Evolutionary conservation across 2,329 filamentous ascomycete species (phyloP).

Genomic region (Trichoderma sp.): DNA sequence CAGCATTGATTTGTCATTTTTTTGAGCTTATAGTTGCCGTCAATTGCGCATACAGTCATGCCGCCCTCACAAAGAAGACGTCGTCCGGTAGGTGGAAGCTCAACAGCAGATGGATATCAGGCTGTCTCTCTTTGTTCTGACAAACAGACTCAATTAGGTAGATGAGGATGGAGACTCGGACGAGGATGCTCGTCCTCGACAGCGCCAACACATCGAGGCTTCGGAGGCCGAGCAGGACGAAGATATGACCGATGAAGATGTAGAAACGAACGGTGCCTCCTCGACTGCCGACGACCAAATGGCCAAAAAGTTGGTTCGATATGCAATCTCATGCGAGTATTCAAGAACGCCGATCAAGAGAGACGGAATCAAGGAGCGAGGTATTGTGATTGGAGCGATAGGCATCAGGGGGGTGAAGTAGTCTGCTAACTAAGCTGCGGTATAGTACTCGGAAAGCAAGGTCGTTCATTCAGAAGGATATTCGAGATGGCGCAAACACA

Average conservation of each 20-base stretch:
- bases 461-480: slow-evolving; percentile 69
- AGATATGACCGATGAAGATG: slow-evolving; percentile 33
- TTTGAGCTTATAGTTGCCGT: not conserved
- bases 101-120: not conserved
- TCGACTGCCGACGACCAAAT: slow-evolving; percentile 49
- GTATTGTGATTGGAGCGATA: slow-evolving; percentile 33
- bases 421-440: not conserved
- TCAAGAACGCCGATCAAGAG: slow-evolving; percentile 58
- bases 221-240: slow-evolving; percentile 40
- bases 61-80: slow-evolving; percentile 33
- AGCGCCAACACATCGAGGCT: slow-evolving; percentile 30
- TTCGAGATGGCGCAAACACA: slow-evolving; percentile 74
- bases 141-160: slow-evolving; percentile 19
- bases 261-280: slow-evolving; percentile 24
- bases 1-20: not conserved
- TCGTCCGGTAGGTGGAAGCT: slow-evolving; percentile 29
- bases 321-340: slow-evolving; percentile 64
- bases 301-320: slow-evolving; percentile 66
- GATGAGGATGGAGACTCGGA: slow-evolving; percentile 34
- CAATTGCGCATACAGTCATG: slow-evolving; percentile 27
- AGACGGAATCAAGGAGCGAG: slow-evolving; percentile 62
- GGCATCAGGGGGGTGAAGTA: not conserved
- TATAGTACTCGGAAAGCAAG: slow-evolving; percentile 67
- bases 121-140: not conserved
- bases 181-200: slow-evolving; percentile 32